Evolutionary conservation across 768 basidiomycete species (phyloP).

Genomic region (Naematelia aurantialba): DNA sequence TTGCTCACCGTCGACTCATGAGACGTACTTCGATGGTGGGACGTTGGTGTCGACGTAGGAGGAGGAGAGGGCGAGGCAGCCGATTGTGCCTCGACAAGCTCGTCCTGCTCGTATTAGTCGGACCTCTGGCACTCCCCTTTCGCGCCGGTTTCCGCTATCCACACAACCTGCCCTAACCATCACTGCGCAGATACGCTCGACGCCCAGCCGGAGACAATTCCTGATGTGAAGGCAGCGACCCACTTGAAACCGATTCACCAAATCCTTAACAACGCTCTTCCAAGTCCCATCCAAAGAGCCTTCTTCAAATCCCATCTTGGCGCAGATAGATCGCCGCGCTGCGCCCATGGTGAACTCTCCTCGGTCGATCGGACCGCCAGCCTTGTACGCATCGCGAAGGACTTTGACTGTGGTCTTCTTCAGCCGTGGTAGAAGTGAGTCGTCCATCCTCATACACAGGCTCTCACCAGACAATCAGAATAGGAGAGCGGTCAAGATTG

Average conservation of each 20-base stretch:
- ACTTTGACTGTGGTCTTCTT: neutral
- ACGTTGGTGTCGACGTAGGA: too few relatives aligned
- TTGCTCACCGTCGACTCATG: too few relatives aligned
- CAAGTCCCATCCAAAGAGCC: constrained; percentile 18
- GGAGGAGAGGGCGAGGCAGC: too few relatives aligned
- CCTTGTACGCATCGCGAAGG: constrained; percentile 17
- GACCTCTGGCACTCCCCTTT: too few relatives aligned
- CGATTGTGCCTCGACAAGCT: too few relatives aligned
- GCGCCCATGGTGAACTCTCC: constrained; percentile 24
- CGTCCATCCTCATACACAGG: constrained; percentile 16
- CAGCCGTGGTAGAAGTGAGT: constrained; percentile 19
- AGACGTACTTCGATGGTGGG: too few relatives aligned
- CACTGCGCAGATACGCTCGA: too few relatives aligned
- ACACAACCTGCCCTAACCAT: too few relatives aligned
- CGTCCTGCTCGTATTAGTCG: too few relatives aligned
- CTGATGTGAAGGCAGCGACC: too few relatives aligned
- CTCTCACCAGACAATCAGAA: neutral
- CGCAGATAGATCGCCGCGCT: constrained; percentile 17
- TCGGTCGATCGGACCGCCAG: constrained; percentile 21
- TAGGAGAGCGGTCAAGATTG: neutral
- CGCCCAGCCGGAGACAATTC: too few relatives aligned
- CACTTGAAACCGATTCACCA: constrained; percentile 26
- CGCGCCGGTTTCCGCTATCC: too few relatives aligned
- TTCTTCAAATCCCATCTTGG: constrained; percentile 20
- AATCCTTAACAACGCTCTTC: constrained; percentile 28